A percentile compares a stretch with the other conserved stretches of the same genome.
Evolutionary conservation across 2,329 filamentous ascomycete genomes (phyloP).

Genomic region (Ophiostoma sp.): DNA sequence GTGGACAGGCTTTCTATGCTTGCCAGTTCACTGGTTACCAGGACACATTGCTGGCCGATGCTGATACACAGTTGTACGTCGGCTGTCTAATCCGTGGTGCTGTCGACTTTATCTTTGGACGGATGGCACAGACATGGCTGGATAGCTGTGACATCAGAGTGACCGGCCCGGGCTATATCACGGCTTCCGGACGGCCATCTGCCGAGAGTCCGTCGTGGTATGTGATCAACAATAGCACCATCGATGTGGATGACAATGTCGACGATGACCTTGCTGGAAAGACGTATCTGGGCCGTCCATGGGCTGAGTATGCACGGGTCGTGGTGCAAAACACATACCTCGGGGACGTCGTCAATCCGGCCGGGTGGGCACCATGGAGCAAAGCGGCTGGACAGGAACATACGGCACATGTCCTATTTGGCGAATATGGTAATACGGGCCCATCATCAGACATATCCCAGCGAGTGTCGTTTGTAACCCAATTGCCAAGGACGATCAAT

Average conservation of each 20-base stretch:
- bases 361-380: background rate
- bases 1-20: background rate
- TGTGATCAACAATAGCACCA: background rate
- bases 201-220: background rate
- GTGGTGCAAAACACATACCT: background rate
- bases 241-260: background rate
- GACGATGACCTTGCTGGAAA: background rate
- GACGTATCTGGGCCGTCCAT: background rate
- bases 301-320: background rate
- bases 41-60: background rate
- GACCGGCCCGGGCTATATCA: background rate
- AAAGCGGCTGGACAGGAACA: background rate
- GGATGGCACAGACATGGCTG: background rate
- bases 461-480: background rate
- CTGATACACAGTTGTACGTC: background rate
- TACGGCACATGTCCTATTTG: background rate
- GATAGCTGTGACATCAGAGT: background rate
- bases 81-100: background rate
- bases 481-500: background rate
- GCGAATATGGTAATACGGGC: background rate
- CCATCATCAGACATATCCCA: background rate
- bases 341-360: background rate
- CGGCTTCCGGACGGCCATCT: background rate
- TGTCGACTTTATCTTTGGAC: background rate
- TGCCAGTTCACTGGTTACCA: background rate